phyloP scores from a whole-genome alignment of 305 asterid species.

The Euphrasia arctica region DNA sequence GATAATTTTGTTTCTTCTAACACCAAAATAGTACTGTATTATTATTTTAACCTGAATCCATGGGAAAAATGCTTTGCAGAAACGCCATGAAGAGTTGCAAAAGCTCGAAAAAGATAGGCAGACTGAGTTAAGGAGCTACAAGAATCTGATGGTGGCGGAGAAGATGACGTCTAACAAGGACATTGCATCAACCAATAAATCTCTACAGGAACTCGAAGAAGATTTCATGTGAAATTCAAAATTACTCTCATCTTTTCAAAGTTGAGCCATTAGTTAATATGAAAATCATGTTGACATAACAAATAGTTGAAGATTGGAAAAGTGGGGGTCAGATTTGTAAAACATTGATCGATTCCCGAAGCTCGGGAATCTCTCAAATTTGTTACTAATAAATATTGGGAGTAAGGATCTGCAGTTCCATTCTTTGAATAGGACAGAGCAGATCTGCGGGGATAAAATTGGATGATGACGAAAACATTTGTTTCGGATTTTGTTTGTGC shows the following conservation, averaged over 20 bases:
- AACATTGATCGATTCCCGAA: neutral
- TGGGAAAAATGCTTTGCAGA: conserved; percentile 40
- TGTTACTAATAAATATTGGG: conserved; percentile 11
- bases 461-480: neutral
- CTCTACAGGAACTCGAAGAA: conserved; percentile 93
- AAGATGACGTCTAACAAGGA: conserved; percentile 97
- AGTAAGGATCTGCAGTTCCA: conserved; percentile 8
- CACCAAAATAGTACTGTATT: neutral
- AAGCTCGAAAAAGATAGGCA: conserved; percentile 86
- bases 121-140: conserved; percentile 90
- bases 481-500: conserved; percentile 2
- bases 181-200: conserved; percentile 74
- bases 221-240: conserved; percentile 73
- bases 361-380: conserved; percentile 9
- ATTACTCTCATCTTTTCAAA: conserved; percentile 16
- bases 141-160: conserved; percentile 92
- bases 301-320: neutral
- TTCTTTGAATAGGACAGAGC: too few species aligned
- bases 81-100: conserved; percentile 76
- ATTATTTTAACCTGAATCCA: neutral
- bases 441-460: neutral
- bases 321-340: neutral
- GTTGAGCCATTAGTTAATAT: conserved; percentile 14
- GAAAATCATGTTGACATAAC: neutral
- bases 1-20: too few species aligned